Evolutionary conservation across 768 basidiomycete genomes (phyloP), one percentile per base, ranked within the genome.

Genomic region (Phylloporus scabripes): DNA sequence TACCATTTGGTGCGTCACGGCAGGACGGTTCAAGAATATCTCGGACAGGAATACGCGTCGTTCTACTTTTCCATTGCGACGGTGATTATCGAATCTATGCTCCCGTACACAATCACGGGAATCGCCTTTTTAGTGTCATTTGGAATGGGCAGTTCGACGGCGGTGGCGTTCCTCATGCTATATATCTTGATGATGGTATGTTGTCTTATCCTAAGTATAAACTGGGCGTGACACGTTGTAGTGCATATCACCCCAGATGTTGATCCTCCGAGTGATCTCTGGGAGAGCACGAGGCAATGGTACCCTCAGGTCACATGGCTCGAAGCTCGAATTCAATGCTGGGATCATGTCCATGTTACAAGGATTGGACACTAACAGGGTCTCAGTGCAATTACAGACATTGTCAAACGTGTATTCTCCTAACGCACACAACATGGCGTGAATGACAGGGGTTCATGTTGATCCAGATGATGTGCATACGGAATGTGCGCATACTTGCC

Each of bases 211-310:
- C 5, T 21, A 14, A 20, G n/a, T 15, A 17, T 31, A 7, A 20
- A 8, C 26, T 42, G 24, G 41, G 1, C 17, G 7, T 2, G 28
- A 18, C n/a, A 7, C 8, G 3, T n/a, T 5, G 6, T 33, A 65
- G 63, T 63, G 56, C 36, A 61, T 65, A 48, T 61, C 63, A 17
- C 62, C 63, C 1, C 63, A 61, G 36, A 45, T 61, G 38, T 38
- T 64, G 42, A 60, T 66, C 28, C 52, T 66, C 17, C 53, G 59
- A 26, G 61, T 64, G 14, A 28, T 63, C 32, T 17, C 10, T 8
- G 55, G 55, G 10, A 54, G 42, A 14, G 57, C 52, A 29, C 52
- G 51, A 55, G 24, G 48, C n/a, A 33, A 36, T 10, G 47, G 56
- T 10, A 52, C 52, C 5, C 28, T 42, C 12, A 39, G 12, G 11